Base-by-base conservation (phyloP, 2,329 filamentous ascomycete species). In the Myriosclerotinia scirpicola region DNA sequence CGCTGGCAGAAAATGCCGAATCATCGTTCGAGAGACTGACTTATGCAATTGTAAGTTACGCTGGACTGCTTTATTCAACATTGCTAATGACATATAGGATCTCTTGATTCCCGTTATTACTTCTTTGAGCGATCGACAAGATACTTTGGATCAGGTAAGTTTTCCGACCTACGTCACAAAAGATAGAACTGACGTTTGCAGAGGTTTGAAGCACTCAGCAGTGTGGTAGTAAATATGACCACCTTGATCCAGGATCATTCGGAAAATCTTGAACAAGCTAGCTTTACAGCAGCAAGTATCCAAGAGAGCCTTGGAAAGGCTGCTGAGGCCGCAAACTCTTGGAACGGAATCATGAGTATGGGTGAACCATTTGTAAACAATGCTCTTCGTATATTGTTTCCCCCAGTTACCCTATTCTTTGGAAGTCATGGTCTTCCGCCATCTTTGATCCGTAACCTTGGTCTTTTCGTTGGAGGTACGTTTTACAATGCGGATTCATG, bases 371-470 rank as follows among this genome's bases (percentile, higher is more conserved):
- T 71, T 26, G 60, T 67, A 20, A 69, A 73, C 15, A 72, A 70
- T 68, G 64, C 54, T 48, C 42, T 75, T 20, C 68, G 71, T 5
- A 54, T 70, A 20, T 38, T 64, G 12, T 64, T 50, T 54, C 71
- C 70, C 17, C 34, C 71, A 11, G 34, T 61, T n/a, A 54, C 68
- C 8, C 53, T 76, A 7, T 38, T 72, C 26, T 15, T 72, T 38
- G 74, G 73, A 3, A 73, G 69, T 40, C 72, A 72, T 63, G 72
- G 72, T 3, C 64, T 74, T 22, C 64, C 70, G 20, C 67, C 73
- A 54, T 73, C 71, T 30, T 34, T 74, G 9, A 26, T 58, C 26
- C 69, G 69, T 11, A 75, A 75, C 55, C 50, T 58, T 55, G 64
- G 48, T 11, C 66, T 74, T 8, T 44, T 70, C n/a, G 53, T 72